Percentiles rank a stretch among this genome's conserved stretches.
These are phyloP conservation scores for Scleroderma citrinum DNA, from an alignment of 768 basidiomycete genomes.

Conservation along the genomic window DNA sequence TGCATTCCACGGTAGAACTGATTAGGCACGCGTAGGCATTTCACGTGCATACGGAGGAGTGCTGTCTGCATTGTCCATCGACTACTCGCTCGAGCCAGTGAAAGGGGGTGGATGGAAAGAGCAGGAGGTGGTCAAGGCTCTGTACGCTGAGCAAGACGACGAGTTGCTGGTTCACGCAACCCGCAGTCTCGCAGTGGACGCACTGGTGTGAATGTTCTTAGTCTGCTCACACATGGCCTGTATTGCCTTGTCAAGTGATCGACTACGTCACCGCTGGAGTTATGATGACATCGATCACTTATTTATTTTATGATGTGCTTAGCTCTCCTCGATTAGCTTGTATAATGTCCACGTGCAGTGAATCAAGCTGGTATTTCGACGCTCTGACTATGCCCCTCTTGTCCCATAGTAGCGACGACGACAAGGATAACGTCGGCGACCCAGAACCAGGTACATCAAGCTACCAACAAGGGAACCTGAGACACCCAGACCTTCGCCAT, in stretches of 20 bases:
- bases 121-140: conserved; percentile 31
- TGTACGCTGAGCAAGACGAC: conserved; percentile 29
- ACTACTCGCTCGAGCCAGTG: conserved; percentile 73
- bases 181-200: conserved; percentile 22
- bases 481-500: not conserved
- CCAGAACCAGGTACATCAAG: not conserved
- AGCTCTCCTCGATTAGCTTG: not conserved
- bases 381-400: conserved; percentile 30
- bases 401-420: not conserved
- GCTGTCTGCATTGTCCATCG: conserved; percentile 81
- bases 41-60: conserved; percentile 94
- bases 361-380: conserved; percentile 40
- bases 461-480: not conserved
- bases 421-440: not conserved
- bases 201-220: not conserved
- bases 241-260: not conserved
- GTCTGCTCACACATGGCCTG: no score
- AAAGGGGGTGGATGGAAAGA: conserved; percentile 30
- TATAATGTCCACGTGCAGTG: conserved; percentile 23
- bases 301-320: not conserved
- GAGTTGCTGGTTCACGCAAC: conserved; percentile 20
- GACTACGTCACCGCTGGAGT: not conserved
- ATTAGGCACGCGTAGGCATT: conserved; percentile 52
- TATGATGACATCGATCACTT: not conserved
- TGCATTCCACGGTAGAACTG: not conserved